A percentile compares a stretch with the other conserved stretches of the same genome.
These are phyloP conservation scores for Kokia cookei DNA, from an alignment of 441 rosid genomes.

Conservation along the genomic window DNA sequence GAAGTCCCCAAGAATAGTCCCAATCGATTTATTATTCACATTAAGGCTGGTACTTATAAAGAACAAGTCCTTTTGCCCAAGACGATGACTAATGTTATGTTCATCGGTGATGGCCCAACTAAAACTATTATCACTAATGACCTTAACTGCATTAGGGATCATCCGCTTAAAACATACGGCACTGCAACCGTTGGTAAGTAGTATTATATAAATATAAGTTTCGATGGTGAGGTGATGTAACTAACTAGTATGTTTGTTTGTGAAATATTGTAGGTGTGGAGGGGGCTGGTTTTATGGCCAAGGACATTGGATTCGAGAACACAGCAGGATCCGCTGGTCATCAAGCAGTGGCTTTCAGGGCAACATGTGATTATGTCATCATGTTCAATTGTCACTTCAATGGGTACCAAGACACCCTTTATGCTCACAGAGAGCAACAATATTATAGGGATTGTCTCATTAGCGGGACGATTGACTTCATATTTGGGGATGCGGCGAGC, in stretches of 20 bases:
- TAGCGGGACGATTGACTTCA: constrained; percentile 66
- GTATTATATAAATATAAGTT: too few relatives aligned
- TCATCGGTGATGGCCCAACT: constrained; percentile 73
- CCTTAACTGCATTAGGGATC: constrained; percentile 30
- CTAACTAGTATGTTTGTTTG: too few relatives aligned
- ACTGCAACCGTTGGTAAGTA: constrained; percentile 56
- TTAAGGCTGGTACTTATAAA: constrained; percentile 64
- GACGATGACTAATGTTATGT: constrained; percentile 30
- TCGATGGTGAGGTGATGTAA: too few relatives aligned
- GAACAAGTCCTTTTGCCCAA: constrained; percentile 45
- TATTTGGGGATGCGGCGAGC: constrained; percentile 52
- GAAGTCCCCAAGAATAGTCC: constrained; percentile 30
- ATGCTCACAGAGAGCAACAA: constrained; percentile 62
- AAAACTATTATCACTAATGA: constrained; percentile 60
- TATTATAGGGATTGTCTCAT: constrained; percentile 75
- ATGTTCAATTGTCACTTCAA: constrained; percentile 55
- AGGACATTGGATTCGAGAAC: constrained; percentile 78
- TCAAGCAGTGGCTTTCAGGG: constrained; percentile 74
- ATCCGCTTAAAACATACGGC: constrained; percentile 25
- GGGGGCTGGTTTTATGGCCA: constrained; percentile 31
- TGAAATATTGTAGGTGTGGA: neutral
- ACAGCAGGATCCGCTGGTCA: constrained; percentile 55
- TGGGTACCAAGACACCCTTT: constrained; percentile 78
- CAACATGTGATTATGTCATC: constrained; percentile 39
- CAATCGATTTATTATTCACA: constrained; percentile 41